phyloP scores from a whole-genome alignment of 2,329 filamentous ascomycete species.

The Corinectria fuckeliana region DNA sequence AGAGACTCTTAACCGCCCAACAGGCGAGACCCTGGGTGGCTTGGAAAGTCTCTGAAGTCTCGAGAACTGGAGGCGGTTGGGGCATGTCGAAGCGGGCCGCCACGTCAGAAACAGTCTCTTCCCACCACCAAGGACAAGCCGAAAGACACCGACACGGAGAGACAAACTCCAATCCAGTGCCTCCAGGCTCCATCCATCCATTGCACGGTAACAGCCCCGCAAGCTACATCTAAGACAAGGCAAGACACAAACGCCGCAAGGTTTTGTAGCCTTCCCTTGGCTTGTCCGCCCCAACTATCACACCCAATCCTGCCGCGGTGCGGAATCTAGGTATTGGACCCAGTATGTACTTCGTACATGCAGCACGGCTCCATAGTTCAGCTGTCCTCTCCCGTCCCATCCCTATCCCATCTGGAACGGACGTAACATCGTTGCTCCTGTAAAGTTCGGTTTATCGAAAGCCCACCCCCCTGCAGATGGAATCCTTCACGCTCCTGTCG shows the following conservation, averaged over 20 bases:
- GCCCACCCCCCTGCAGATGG: conserved; percentile 8
- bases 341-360: not conserved
- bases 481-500: conserved; percentile 29
- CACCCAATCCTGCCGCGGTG: conserved; percentile 4
- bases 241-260: not conserved
- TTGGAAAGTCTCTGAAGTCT: conserved; percentile 15
- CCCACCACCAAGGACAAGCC: not conserved
- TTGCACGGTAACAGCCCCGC: conserved; percentile 13
- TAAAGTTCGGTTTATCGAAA: conserved; percentile 15
- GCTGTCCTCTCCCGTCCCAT: conserved; percentile 8
- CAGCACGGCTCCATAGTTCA: not conserved
- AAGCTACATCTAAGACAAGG: not conserved
- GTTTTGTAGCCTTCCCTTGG: conserved; percentile 15
- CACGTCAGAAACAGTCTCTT: conserved; percentile 32
- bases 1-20: not conserved
- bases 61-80: conserved; percentile 14
- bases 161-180: conserved; percentile 2
- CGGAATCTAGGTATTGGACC: not conserved
- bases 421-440: conserved; percentile 14
- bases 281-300: not conserved
- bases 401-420: no score
- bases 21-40: conserved; percentile 18
- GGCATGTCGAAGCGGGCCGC: conserved; percentile 16
- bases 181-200: conserved; percentile 6
- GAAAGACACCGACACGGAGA: not conserved